Evolutionary conservation across 2,329 filamentous ascomycete genomes (phyloP).

Genomic region (Diaporthe citriasiana): DNA sequence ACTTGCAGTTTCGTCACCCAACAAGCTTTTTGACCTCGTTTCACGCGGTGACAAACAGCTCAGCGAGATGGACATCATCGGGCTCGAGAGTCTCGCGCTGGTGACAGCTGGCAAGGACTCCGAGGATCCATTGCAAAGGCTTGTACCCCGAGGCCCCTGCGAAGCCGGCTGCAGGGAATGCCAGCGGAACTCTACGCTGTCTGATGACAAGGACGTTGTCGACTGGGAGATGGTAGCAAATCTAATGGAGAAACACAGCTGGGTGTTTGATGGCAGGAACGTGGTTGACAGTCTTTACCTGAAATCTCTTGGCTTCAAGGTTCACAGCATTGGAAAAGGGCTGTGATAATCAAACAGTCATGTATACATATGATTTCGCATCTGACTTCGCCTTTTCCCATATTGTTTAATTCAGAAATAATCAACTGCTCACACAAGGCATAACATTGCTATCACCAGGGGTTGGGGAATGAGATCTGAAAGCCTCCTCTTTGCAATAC

Average conservation of each 20-base stretch:
- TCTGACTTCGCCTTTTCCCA: neutral
- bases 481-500: neutral
- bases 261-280: slow-evolving; percentile 42
- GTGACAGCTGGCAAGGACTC: slow-evolving; percentile 22
- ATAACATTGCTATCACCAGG: neutral
- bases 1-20: neutral
- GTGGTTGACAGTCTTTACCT: slow-evolving; percentile 39
- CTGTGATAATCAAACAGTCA: slow-evolving; percentile 1
- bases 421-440: neutral
- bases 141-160: slow-evolving; percentile 27
- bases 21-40: neutral
- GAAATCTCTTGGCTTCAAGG: slow-evolving; percentile 41
- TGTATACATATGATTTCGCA: neutral
- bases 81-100: slow-evolving; percentile 46
- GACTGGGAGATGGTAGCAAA: slow-evolving; percentile 40
- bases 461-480: neutral
- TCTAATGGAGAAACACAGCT: slow-evolving; percentile 43
- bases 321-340: slow-evolving; percentile 43
- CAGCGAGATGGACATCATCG: slow-evolving; percentile 49
- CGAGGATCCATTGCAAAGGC: slow-evolving; percentile 46
- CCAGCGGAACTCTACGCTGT: slow-evolving; percentile 27
- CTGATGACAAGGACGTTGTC: slow-evolving; percentile 38
- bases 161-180: slow-evolving; percentile 37
- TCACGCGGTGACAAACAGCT: slow-evolving; percentile 29
- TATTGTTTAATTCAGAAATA: slow-evolving; percentile 4